Percentiles rank a stretch among this genome's conserved stretches.
Conservation (phyloP, 202 grass and related monocot species). For the Alloteropsis angusta region DNA sequence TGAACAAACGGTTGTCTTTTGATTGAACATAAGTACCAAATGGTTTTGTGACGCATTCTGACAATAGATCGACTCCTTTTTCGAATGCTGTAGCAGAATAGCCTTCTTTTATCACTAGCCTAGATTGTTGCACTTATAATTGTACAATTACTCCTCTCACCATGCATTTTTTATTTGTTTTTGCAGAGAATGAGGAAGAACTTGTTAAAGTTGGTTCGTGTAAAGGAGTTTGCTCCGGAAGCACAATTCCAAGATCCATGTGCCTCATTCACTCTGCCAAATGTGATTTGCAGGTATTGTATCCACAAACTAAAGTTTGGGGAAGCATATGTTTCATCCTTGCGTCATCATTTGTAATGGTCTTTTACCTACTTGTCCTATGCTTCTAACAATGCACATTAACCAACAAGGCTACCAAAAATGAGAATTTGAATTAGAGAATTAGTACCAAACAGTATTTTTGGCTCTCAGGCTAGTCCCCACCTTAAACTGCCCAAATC, state of each 20-base stretch:
- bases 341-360: background rate
- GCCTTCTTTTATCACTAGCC: background rate
- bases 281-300: constrained; percentile 91
- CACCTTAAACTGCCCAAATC: background rate
- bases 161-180: constrained; percentile 20
- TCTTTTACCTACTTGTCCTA: background rate
- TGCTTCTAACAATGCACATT: background rate
- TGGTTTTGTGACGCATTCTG: background rate
- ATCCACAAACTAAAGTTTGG: background rate
- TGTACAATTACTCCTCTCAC: constrained; percentile 1
- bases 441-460: background rate
- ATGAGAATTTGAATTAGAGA: background rate
- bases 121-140: background rate
- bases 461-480: background rate
- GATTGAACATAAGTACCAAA: background rate
- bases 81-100: constrained; percentile 4
- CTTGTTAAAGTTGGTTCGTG: constrained; percentile 75
- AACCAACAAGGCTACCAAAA: background rate
- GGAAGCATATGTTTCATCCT: background rate
- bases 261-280: constrained; percentile 71
- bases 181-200: constrained; percentile 97
- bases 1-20: background rate
- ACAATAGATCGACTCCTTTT: background rate
- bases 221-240: constrained; percentile 91
- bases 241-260: constrained; percentile 74